A percentile compares a stretch with the other conserved stretches of the same genome.
Conservation (phyloP, 2,329 filamentous ascomycete species). For the Colletotrichum nymphaeae region DNA sequence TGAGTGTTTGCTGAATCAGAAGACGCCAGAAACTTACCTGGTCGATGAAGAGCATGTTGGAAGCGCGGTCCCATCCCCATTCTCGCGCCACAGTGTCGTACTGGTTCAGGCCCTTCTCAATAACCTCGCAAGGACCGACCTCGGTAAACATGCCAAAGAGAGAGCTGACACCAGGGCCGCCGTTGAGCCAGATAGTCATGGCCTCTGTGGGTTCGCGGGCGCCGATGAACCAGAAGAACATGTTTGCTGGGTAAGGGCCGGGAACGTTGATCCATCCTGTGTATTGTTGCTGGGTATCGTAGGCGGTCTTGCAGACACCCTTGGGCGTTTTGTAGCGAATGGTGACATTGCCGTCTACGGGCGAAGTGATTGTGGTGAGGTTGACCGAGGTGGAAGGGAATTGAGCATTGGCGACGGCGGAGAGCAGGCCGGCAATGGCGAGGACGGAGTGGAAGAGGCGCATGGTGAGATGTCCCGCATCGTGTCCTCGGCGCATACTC, state of each 20-base stretch:
- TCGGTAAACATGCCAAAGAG: constrained; percentile 74
- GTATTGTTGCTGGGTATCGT: constrained; percentile 74
- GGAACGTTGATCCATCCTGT: constrained; percentile 76
- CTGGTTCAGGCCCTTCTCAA: constrained; percentile 58
- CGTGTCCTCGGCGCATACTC: constrained; percentile 32
- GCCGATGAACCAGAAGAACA: constrained; percentile 64
- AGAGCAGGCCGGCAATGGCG: constrained; percentile 24
- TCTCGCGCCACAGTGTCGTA: constrained; percentile 67
- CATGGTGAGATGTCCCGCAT: constrained; percentile 34
- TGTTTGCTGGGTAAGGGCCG: constrained; percentile 62
- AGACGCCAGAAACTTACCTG: constrained; percentile 51
- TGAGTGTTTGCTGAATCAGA: constrained; percentile 38
- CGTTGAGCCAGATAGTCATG: constrained; percentile 73
- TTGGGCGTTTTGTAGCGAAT: constrained; percentile 74
- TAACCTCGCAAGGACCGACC: constrained; percentile 64
- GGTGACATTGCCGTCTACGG: constrained; percentile 71
- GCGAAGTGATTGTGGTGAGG: constrained; percentile 69
- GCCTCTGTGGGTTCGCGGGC: constrained; percentile 55
- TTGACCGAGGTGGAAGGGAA: constrained; percentile 43
- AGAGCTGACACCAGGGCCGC: constrained; percentile 73
- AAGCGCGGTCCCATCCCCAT: constrained; percentile 73
- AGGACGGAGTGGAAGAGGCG: constrained; percentile 19
- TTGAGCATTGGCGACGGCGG: constrained; percentile 24
- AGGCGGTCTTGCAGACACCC: constrained; percentile 74
- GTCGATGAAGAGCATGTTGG: constrained; percentile 68